Conservation (phyloP, 2,329 filamentous ascomycete species). For the Colletotrichum eleusines region DNA sequence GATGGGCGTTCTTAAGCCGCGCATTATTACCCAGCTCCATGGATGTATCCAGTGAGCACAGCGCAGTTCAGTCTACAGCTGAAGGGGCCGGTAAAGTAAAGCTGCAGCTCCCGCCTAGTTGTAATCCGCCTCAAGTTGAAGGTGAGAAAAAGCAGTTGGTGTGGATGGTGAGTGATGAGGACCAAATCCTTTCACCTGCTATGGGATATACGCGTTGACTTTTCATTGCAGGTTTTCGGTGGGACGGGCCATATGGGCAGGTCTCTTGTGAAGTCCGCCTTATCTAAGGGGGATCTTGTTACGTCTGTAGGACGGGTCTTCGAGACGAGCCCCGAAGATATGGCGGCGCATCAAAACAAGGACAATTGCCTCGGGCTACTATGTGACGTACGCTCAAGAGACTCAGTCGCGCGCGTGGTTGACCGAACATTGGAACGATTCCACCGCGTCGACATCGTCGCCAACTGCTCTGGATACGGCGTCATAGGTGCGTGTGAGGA, state of each 20-base stretch:
- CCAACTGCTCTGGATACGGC: constrained; percentile 94
- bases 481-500: constrained; percentile 97
- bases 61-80: constrained; percentile 18
- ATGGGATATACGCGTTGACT: background rate
- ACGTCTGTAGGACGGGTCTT: constrained; percentile 86
- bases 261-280: constrained; percentile 84
- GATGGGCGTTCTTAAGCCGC: background rate
- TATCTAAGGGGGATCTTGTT: constrained; percentile 85
- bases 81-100: constrained; percentile 45
- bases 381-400: constrained; percentile 88
- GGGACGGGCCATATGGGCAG: constrained; percentile 98
- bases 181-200: constrained; percentile 10
- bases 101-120: constrained; percentile 81
- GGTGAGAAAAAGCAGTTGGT: constrained; percentile 80
- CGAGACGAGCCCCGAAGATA: constrained; percentile 79
- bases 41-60: constrained; percentile 35
- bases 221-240: constrained; percentile 78
- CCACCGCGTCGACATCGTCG: constrained; percentile 87
- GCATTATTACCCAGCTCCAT: background rate
- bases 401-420: constrained; percentile 81
- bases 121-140: constrained; percentile 81
- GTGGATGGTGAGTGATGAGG: constrained; percentile 79
- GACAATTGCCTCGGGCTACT: constrained; percentile 82
- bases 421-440: constrained; percentile 79
- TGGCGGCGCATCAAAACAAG: constrained; percentile 72